Conservation (phyloP, 1,284 basidiomycete species). For the Tilletia setariae region DNA sequence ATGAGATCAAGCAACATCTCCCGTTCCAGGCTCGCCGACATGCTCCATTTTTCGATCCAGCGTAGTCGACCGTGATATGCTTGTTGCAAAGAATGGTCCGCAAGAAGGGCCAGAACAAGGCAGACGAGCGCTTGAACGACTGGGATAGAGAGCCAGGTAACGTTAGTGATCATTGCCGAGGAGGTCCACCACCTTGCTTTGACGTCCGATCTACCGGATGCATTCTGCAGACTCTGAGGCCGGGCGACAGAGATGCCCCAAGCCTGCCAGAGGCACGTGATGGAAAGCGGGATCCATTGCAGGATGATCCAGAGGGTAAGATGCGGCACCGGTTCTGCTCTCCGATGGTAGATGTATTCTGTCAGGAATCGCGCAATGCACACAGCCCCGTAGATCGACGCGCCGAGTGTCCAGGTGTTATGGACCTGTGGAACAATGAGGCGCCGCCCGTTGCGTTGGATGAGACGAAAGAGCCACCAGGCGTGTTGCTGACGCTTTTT, state of each 20-base stretch:
- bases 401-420: neutral
- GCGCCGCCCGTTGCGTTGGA: neutral
- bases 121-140: neutral
- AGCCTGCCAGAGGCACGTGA: slow-evolving; percentile 1
- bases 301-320: neutral
- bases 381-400: neutral
- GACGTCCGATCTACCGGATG: neutral
- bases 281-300: neutral
- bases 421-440: neutral
- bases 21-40: neutral
- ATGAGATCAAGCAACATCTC: neutral
- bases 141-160: neutral
- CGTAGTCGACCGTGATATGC: neutral
- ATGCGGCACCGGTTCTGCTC: neutral
- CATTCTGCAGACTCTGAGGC: neutral
- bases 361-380: neutral
- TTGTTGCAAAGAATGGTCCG: neutral
- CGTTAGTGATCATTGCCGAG: neutral
- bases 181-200: neutral
- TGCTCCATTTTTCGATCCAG: too few species aligned
- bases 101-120: neutral
- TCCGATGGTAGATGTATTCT: neutral
- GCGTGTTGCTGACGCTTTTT: neutral
- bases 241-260: slow-evolving; percentile 1
- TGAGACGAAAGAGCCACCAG: slow-evolving; percentile 3